Conservation (phyloP, 1,139 yeast species). For the Nakaseomyces glabratus region DNA sequence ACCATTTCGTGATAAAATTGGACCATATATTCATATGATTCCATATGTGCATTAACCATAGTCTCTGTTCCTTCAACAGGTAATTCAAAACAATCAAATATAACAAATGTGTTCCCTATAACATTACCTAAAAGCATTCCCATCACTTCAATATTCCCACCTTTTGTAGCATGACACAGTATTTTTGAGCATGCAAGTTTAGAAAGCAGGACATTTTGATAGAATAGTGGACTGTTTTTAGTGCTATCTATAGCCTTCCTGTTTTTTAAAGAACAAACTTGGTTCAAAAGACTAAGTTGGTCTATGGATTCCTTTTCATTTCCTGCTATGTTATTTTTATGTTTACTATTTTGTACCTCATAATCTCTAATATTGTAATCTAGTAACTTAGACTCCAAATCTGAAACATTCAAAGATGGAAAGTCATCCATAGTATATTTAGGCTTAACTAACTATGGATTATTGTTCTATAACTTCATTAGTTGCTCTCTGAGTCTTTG, state of each 20-base stretch:
- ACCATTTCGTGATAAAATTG: conserved; percentile 60
- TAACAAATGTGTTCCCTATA: conserved; percentile 48
- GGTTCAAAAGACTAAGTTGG: no score
- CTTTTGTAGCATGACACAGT: conserved; percentile 73
- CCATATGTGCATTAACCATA: conserved; percentile 87
- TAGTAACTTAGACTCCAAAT: no score
- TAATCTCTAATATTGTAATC: no score
- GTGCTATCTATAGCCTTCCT: background rate
- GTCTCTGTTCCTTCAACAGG: conserved; percentile 98
- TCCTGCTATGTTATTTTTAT: no score
- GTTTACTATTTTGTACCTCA: no score
- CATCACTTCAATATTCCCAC: conserved; percentile 91
- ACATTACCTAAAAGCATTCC: conserved; percentile 86
- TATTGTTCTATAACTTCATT: no score
- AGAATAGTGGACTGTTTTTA: background rate
- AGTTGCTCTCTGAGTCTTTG: no score
- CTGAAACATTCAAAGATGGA: no score
- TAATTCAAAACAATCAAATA: conserved; percentile 73
- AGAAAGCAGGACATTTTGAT: conserved; percentile 46
- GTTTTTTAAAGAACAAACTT: no score
- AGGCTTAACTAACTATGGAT: no score
- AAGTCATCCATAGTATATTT: no score
- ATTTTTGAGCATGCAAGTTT: conserved; percentile 71
- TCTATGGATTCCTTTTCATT: no score
- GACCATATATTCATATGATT: conserved; percentile 93